A percentile compares a stretch with the other conserved stretches of the same genome.
phyloP scores from a whole-genome alignment of 768 basidiomycete species.

The Lactarius quietus region DNA sequence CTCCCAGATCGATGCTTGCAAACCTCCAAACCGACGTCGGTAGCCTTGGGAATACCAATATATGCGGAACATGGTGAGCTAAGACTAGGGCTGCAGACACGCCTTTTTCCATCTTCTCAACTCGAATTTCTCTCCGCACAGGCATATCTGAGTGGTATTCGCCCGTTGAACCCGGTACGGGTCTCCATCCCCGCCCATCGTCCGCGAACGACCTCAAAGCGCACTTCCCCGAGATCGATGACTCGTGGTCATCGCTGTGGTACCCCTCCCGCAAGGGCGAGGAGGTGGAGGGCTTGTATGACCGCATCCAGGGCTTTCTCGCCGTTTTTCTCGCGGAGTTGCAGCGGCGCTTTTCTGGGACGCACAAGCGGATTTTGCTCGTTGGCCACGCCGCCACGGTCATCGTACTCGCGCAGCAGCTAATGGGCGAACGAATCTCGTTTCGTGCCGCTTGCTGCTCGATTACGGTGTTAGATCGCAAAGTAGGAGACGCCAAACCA shows the following conservation, averaged over 20 bases:
- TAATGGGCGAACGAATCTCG: constrained; percentile 46
- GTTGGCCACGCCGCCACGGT: constrained; percentile 74
- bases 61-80: constrained; percentile 72
- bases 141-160: constrained; percentile 80
- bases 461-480: constrained; percentile 51
- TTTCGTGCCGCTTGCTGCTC: constrained; percentile 71
- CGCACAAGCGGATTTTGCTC: constrained; percentile 54
- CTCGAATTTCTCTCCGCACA: constrained; percentile 28
- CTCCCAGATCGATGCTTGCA: constrained; percentile 80
- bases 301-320: constrained; percentile 53
- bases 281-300: constrained; percentile 56
- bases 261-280: constrained; percentile 75
- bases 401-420: constrained; percentile 59
- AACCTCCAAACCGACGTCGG: constrained; percentile 63
- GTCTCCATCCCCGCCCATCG: constrained; percentile 72
- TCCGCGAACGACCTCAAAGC: constrained; percentile 48
- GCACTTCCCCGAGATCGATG: constrained; percentile 60
- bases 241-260: constrained; percentile 57
- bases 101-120: background rate
- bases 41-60: constrained; percentile 61
- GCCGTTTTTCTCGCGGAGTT: constrained; percentile 48
- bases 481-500: constrained; percentile 24
- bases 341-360: constrained; percentile 41
- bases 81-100: background rate
- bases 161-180: constrained; percentile 59